phyloP scores from a whole-genome alignment of 305 asterid genomes.

The Lippia alba region DNA sequence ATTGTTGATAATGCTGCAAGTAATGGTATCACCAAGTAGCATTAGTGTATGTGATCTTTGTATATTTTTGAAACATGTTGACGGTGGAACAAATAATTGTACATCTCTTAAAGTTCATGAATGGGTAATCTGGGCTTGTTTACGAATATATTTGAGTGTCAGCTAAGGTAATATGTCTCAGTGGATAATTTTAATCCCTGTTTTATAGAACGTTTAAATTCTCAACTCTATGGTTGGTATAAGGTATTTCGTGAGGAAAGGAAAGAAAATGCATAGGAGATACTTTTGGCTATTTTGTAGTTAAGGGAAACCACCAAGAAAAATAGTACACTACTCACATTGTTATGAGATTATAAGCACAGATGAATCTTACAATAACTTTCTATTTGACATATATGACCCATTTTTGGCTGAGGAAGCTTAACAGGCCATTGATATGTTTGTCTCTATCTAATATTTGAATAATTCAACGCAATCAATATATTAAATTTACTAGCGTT shows the following conservation, averaged over 20 bases:
- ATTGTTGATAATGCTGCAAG: not conserved
- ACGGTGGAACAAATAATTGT: not conserved
- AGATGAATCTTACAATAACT: not conserved
- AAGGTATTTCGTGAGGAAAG: too few species aligned
- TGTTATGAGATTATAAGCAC: not conserved
- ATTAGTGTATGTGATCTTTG: not conserved
- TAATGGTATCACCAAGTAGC: too few species aligned
- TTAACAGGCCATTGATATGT: not conserved
- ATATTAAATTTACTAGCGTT: too few species aligned
- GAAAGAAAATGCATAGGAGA: too few species aligned
- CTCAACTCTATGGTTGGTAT: too few species aligned
- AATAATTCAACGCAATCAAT: not conserved
- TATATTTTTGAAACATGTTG: not conserved
- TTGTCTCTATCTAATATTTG: not conserved
- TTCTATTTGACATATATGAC: not conserved
- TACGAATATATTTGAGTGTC: not conserved
- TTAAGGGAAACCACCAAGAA: too few species aligned
- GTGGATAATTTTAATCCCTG: not conserved
- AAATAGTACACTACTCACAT: not conserved
- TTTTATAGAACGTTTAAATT: not conserved
- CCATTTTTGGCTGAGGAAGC: not conserved
- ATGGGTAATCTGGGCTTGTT: constrained; percentile 1
- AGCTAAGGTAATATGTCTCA: not conserved
- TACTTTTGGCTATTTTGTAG: too few species aligned
- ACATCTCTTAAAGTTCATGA: not conserved